Percentiles rank a stretch among this genome's conserved stretches.
Conservation (phyloP, 257 asterid genomes). For the Scutellaria galericulata region DNA sequence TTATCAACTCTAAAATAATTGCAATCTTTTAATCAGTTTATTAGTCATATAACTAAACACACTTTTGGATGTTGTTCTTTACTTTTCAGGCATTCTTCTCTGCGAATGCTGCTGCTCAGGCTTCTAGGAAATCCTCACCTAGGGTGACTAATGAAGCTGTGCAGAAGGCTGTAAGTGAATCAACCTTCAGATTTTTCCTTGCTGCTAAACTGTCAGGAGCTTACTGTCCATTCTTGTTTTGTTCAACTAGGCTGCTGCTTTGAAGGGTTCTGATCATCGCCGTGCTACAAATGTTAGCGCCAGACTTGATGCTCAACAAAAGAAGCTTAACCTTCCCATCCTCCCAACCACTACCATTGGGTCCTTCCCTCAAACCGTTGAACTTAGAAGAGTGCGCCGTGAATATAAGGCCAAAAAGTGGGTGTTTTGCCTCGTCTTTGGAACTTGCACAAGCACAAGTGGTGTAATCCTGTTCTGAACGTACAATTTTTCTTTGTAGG, state of each 20-base stretch:
- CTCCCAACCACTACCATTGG: conserved; percentile 99
- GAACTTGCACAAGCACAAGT: neutral
- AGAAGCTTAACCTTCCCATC: conserved; percentile 95
- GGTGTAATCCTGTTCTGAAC: conserved; percentile 26
- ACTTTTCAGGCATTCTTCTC: conserved; percentile 72
- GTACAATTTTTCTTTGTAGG: conserved; percentile 47
- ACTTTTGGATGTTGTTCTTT: conserved; percentile 19
- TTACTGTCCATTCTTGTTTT: conserved; percentile 19
- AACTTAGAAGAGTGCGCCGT: conserved; percentile 95
- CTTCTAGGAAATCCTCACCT: conserved; percentile 95
- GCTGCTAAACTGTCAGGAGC: conserved; percentile 23
- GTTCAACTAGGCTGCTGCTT: conserved; percentile 66
- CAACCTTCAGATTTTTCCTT: conserved; percentile 9
- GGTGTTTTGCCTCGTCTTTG: conserved; percentile 30
- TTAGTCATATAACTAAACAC: neutral
- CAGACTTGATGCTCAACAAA: conserved; percentile 96
- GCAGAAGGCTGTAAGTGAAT: conserved; percentile 90
- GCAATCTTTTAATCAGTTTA: neutral
- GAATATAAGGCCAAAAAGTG: conserved; percentile 96
- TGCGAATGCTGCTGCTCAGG: conserved; percentile 87
- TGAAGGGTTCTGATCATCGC: conserved; percentile 95
- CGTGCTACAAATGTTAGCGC: conserved; percentile 93
- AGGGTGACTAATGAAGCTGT: conserved; percentile 91
- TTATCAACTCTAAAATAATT: neutral
- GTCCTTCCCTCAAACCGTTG: conserved; percentile 94